Percentiles rank a stretch among this genome's conserved stretches.
Conservation (phyloP, 805 yeast species). For the Yarrowia sp. region DNA sequence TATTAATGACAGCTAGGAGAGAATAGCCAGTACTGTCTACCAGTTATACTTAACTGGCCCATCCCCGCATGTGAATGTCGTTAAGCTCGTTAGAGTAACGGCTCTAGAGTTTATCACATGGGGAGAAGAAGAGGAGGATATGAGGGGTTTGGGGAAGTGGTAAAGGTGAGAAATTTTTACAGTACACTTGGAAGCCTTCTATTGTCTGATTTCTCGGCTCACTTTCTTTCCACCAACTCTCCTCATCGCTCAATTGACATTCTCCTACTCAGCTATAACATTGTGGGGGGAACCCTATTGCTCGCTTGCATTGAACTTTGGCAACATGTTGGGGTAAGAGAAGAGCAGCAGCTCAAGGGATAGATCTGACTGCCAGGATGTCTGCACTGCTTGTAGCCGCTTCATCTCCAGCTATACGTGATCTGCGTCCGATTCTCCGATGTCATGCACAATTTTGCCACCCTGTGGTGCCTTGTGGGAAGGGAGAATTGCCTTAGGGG, state of each 20-base stretch:
- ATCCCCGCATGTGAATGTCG: constrained; percentile 15
- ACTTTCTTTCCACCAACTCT: not conserved
- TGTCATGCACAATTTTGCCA: no score
- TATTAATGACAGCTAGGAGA: no score
- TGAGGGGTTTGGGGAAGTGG: not conserved
- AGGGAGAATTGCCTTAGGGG: no score
- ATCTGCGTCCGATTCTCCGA: no score
- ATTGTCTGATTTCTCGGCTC: no score
- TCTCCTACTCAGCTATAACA: not conserved
- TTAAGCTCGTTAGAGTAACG: constrained; percentile 2
- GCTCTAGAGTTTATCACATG: constrained; percentile 22
- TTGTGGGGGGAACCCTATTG: constrained; percentile 12
- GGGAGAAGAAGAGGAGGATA: not conserved
- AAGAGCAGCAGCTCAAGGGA: no score
- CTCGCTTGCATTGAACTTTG: not conserved
- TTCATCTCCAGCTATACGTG: no score
- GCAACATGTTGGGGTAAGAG: constrained; percentile 8
- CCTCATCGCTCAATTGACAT: not conserved
- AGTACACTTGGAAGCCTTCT: not conserved
- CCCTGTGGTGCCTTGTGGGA: no score
- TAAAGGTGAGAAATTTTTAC: not conserved
- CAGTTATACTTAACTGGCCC: no score
- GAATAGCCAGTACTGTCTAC: no score
- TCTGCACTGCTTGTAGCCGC: no score
- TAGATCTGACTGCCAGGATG: no score